Conservation (phyloP, 345 rosid species). For the Arabidopsis arenosa region DNA sequence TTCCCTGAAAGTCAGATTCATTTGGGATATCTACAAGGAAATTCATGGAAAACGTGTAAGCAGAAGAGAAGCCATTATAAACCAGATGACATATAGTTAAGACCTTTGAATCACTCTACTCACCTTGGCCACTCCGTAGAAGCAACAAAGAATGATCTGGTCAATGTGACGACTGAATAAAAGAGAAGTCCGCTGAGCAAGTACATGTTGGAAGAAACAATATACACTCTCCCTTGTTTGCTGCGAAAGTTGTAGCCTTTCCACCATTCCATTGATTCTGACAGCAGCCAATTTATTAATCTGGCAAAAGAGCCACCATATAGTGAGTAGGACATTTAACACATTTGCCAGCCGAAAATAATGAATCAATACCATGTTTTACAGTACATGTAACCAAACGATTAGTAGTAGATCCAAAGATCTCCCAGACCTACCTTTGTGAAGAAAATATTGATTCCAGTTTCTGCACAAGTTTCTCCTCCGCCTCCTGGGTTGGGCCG, state of each 20-base stretch:
- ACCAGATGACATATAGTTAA: constrained; percentile 15
- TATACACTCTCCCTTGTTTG: constrained; percentile 77
- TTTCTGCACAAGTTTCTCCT: constrained; percentile 99
- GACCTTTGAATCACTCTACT: constrained; percentile 35
- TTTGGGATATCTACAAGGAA: constrained; percentile 75
- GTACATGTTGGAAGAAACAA: constrained; percentile 71
- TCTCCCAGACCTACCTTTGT: constrained; percentile 61
- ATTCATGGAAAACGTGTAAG: constrained; percentile 42
- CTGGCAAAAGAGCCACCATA: constrained; percentile 46
- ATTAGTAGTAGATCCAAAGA: constrained; percentile 6
- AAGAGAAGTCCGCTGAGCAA: constrained; percentile 64
- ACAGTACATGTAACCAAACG: constrained; percentile 15
- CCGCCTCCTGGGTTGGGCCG: constrained; percentile 95
- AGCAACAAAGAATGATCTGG: constrained; percentile 87
- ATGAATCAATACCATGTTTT: constrained; percentile 17
- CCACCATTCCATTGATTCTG: constrained; percentile 84
- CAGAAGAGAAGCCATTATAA: constrained; percentile 22
- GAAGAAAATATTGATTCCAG: constrained; percentile 85
- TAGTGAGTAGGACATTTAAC: neutral
- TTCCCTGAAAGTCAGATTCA: constrained; percentile 79
- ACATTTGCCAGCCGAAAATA: constrained; percentile 19
- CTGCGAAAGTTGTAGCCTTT: constrained; percentile 77
- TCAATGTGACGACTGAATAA: constrained; percentile 85
- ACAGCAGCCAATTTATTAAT: constrained; percentile 86
- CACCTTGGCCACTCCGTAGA: constrained; percentile 88